Conservation (phyloP, 1,139 yeast species). For the Lodderomyces pseudojiufengensis region DNA sequence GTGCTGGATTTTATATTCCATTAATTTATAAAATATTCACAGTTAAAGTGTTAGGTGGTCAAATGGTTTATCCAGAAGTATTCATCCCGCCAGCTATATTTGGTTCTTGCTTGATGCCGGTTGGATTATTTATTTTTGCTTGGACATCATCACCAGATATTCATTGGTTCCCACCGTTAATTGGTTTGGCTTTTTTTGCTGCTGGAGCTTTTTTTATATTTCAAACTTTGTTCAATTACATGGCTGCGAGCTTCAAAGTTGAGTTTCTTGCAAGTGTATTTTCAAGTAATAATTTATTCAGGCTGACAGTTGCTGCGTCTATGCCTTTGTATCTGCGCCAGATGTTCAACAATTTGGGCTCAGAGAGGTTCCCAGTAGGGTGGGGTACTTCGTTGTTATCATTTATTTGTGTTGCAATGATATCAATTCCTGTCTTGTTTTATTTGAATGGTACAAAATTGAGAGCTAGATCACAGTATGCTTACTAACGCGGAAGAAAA, state of each 20-base stretch:
- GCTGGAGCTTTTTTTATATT: conserved; percentile 30
- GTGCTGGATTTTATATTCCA: conserved; percentile 21
- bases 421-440: conserved; percentile 60
- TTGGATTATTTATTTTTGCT: conserved; percentile 30
- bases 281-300: conserved; percentile 28
- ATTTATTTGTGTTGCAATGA: conserved; percentile 51
- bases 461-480: conserved; percentile 47
- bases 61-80: conserved; percentile 54
- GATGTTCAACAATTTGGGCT: conserved; percentile 41
- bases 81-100: conserved; percentile 50
- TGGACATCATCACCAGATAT: conserved; percentile 27
- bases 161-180: conserved; percentile 32
- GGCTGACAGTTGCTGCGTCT: conserved; percentile 27
- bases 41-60: conserved; percentile 28
- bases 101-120: conserved; percentile 28
- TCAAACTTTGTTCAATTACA: conserved; percentile 44
- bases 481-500: conserved; percentile 14
- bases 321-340: conserved; percentile 36
- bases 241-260: conserved; percentile 54
- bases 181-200: conserved; percentile 28
- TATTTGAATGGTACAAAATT: conserved; percentile 27
- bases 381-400: conserved; percentile 66
- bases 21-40: conserved; percentile 19
- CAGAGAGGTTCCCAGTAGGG: conserved; percentile 43
- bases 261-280: conserved; percentile 30